Base-by-base conservation (phyloP, 306 rosid species). In the Fagus sylvatica region DNA sequence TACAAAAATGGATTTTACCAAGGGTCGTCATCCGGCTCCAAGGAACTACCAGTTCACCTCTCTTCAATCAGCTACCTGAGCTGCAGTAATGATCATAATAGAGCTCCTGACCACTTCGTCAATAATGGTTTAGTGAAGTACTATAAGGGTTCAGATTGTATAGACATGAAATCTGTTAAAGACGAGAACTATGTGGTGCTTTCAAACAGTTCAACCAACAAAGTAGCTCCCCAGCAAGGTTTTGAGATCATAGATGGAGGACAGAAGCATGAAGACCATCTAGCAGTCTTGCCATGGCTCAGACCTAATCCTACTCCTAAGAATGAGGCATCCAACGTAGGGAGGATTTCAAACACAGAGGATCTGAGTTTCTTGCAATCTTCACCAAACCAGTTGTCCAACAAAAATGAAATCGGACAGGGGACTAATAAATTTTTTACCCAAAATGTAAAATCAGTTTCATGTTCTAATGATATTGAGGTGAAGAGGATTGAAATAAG, bases 241-340 rank as follows among this genome's bases (percentile, higher is more conserved):
- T 75, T 69, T 81, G 84, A 77, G 72, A 74, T 73, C 79, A 53
- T 67, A 69, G 85, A 82, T 62, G 87, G 77, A 60, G 91, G 85
- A 77, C 80, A 68, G 19, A 83, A 85, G 82, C 79, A 81, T 36
- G 93, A 80, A 83, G 90, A 88, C 75, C 78, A 75, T 83, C 85
- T 77, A 67, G 78, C 84, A 3, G 77, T 55, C 57, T 76, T 91
- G 74, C 97, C 97, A 12, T 93, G 97, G 99, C 92, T 91, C 62
- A 85, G 87, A 84, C 81, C 86, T 33, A 86, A 77, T 73, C 76
- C 80, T 56, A 43, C 85, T 62, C 77, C 84, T 79, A 89, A 81
- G 83, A 85, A 80, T 84, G 93, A 85, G 74, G 79, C 74, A 13
- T 76, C 74, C 74, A 86, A 82, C 70, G 57, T 74, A 33, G 83